Conservation (phyloP, 192 early-diverging fungal genomes). For the Physocladia obscura region DNA sequence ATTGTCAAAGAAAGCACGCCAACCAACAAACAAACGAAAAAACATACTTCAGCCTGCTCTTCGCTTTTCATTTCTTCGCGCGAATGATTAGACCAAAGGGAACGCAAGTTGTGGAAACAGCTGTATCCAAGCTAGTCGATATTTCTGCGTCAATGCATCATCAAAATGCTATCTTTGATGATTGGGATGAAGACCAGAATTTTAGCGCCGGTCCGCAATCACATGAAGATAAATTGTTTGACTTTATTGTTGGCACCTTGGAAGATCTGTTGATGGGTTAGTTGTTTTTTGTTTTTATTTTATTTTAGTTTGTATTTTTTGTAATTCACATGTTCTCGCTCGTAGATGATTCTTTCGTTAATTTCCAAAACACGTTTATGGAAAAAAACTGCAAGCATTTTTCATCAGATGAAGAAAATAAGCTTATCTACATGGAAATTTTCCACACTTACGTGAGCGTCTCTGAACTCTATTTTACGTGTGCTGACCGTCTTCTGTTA, state of each 20-base stretch:
- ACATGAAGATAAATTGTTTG: conserved; percentile 42
- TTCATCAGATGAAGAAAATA: conserved; percentile 53
- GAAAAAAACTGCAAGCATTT: conserved; percentile 41
- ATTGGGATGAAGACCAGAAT: conserved; percentile 5
- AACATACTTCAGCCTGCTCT: no score
- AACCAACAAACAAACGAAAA: no score
- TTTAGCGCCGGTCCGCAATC: no score
- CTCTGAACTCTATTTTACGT: background rate
- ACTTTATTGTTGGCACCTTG: conserved; percentile 47
- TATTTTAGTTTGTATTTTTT: background rate
- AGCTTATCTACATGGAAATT: conserved; percentile 56
- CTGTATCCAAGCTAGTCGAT: conserved; percentile 12
- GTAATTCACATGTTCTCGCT: background rate
- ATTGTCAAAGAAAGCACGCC: no score
- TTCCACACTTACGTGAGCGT: conserved; percentile 50
- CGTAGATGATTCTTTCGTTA: conserved; percentile 39
- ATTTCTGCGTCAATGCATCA: background rate
- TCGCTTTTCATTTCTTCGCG: no score
- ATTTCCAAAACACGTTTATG: conserved; percentile 45
- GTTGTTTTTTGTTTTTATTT: background rate
- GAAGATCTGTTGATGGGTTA: conserved; percentile 56
- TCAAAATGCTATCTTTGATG: background rate
- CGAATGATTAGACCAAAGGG: no score
- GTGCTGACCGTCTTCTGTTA: conserved; percentile 12
- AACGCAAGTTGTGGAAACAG: no score